Percentiles rank a stretch among this genome's conserved stretches.
Conservation (phyloP, 139 green algal species). For the Picochlorum sp. region DNA sequence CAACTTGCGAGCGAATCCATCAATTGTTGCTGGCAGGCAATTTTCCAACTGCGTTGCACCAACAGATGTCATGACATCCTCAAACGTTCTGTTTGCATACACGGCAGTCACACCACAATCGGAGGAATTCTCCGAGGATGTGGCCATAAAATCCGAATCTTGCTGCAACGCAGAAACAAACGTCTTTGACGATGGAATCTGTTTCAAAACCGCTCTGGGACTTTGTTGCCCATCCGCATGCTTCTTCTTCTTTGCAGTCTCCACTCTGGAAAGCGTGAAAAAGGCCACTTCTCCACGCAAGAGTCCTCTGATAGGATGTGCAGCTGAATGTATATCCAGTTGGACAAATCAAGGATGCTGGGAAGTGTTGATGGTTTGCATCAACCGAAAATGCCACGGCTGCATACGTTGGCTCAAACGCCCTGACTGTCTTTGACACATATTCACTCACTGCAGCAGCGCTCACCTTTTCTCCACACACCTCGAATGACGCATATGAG, state of each 20-base stretch:
- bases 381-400: slow-evolving; percentile 46
- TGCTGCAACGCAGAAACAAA: not conserved
- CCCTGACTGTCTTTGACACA: slow-evolving; percentile 24
- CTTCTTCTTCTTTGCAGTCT: not conserved
- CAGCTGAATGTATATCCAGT: slow-evolving; percentile 33
- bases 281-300: slow-evolving; percentile 27
- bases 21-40: slow-evolving; percentile 13
- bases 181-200: slow-evolving; percentile 26
- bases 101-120: slow-evolving; percentile 15
- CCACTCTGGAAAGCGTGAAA: slow-evolving; percentile 12
- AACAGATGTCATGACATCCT: slow-evolving; percentile 26
- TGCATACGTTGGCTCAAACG: slow-evolving; percentile 50
- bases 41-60: slow-evolving; percentile 12
- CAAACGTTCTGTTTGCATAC: slow-evolving; percentile 14
- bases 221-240: not conserved
- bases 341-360: slow-evolving; percentile 9
- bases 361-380: not conserved
- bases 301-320: slow-evolving; percentile 35
- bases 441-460: slow-evolving; percentile 20
- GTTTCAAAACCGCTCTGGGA: slow-evolving; percentile 26
- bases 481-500: slow-evolving; percentile 87
- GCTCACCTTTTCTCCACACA: slow-evolving; percentile 52
- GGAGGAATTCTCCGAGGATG: not conserved
- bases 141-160: not conserved
- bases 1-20: slow-evolving; percentile 22